These are phyloP conservation scores for Epichloe sibirici DNA, from an alignment of 2,329 filamentous ascomycete genomes.

Conservation along the genomic window DNA sequence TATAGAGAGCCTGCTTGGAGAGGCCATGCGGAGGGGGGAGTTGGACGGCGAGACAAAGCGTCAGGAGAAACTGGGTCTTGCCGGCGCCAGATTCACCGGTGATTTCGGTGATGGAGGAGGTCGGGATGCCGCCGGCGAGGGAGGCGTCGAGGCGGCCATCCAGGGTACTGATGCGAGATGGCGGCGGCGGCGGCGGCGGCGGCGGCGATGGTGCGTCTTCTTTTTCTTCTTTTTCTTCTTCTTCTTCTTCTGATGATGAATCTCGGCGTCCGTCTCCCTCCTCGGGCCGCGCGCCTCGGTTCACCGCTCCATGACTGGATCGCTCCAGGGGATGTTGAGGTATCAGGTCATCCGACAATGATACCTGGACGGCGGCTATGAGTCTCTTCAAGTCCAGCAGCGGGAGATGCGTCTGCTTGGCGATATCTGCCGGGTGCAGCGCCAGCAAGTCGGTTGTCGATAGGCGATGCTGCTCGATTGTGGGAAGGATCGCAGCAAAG, in stretches of 20 bases:
- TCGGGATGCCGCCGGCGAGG: slow-evolving; percentile 68
- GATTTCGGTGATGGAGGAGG: slow-evolving; percentile 75
- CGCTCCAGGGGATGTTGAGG: slow-evolving; percentile 14
- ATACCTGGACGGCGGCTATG: slow-evolving; percentile 51
- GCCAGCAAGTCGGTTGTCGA: slow-evolving; percentile 77
- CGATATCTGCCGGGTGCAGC: slow-evolving; percentile 69
- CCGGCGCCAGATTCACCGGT: slow-evolving; percentile 88
- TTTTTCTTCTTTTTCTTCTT: too few species aligned
- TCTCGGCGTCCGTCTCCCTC: not conserved
- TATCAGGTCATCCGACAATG: slow-evolving; percentile 50
- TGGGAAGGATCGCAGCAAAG: slow-evolving; percentile 64
- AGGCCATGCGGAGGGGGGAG: slow-evolving; percentile 63
- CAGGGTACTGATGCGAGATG: slow-evolving; percentile 58
- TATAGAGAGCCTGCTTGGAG: slow-evolving; percentile 69
- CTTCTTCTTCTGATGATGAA: not conserved
- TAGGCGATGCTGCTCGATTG: slow-evolving; percentile 66
- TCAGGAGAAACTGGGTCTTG: slow-evolving; percentile 88
- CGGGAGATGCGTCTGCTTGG: slow-evolving; percentile 73
- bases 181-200: not conserved
- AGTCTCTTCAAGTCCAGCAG: slow-evolving; percentile 69
- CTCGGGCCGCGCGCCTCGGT: not conserved
- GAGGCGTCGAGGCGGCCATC: slow-evolving; percentile 57
- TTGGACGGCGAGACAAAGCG: slow-evolving; percentile 73
- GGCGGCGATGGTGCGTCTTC: not conserved
- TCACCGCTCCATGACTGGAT: not conserved